A percentile compares a stretch with the other conserved stretches of the same genome.
Conservation (phyloP, 2,329 filamentous ascomycete species). For the Aspergillus sp. region DNA sequence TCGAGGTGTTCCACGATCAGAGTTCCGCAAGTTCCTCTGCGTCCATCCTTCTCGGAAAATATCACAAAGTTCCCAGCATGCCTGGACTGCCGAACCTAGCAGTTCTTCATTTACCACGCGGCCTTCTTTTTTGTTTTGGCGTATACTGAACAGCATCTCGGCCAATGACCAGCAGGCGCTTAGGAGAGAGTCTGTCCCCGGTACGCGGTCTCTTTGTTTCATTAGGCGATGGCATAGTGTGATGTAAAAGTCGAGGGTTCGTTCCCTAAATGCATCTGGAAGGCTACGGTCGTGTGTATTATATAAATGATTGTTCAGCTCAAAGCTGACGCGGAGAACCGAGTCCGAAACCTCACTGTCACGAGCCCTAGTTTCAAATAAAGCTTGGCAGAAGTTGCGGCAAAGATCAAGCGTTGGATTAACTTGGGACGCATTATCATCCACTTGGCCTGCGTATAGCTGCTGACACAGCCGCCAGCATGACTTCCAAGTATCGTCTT, state of each 20-base stretch:
- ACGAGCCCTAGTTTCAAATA: slow-evolving; percentile 81
- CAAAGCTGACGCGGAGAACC: slow-evolving; percentile 86
- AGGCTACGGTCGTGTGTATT: slow-evolving; percentile 84
- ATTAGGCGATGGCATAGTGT: slow-evolving; percentile 93
- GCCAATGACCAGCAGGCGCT: slow-evolving; percentile 86
- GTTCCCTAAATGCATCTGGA: slow-evolving; percentile 82
- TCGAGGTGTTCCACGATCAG: slow-evolving; percentile 80
- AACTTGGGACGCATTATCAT: slow-evolving; percentile 67
- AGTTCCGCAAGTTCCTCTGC: slow-evolving; percentile 63
- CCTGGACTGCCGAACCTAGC: slow-evolving; percentile 81
- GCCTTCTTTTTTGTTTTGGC: slow-evolving; percentile 75
- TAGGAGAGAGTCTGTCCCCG: slow-evolving; percentile 79
- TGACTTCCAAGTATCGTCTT: slow-evolving; percentile 87
- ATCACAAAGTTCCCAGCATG: slow-evolving; percentile 93
- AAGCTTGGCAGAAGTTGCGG: slow-evolving; percentile 84
- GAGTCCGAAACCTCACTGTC: slow-evolving; percentile 81
- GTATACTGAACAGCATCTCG: slow-evolving; percentile 88
- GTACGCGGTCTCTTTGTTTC: slow-evolving; percentile 80
- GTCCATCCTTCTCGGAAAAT: slow-evolving; percentile 92
- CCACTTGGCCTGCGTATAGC: slow-evolving; percentile 77
- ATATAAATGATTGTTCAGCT: slow-evolving; percentile 92
- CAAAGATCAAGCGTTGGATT: slow-evolving; percentile 79
- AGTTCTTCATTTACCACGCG: slow-evolving; percentile 77
- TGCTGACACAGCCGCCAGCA: slow-evolving; percentile 93
- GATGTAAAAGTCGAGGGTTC: slow-evolving; percentile 91